Percentiles rank a stretch among this genome's conserved stretches.
Conservation (phyloP, 2,329 filamentous ascomycete genomes). For the Calonectria crousiana region DNA sequence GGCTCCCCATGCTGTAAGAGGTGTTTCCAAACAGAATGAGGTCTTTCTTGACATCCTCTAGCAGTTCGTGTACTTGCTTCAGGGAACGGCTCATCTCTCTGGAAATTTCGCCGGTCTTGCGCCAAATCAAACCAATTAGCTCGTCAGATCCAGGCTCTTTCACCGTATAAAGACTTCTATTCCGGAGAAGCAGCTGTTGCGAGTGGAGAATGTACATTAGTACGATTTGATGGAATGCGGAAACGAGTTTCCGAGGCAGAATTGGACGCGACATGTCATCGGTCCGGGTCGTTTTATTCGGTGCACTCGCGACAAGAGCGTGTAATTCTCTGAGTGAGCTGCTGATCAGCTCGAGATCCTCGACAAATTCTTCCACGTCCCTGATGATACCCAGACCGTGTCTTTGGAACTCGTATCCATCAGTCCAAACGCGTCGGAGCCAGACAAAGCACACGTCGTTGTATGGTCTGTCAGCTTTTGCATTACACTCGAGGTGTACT, state of each 20-base stretch:
- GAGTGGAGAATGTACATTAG: neutral
- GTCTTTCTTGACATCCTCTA: conserved; percentile 1
- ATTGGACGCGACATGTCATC: neutral
- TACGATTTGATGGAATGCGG: conserved; percentile 3
- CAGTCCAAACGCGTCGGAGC: neutral
- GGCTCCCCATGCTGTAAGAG: neutral
- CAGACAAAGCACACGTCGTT: neutral
- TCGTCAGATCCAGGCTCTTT: neutral
- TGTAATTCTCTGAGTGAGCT: neutral
- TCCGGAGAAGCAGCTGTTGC: neutral
- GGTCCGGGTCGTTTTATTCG: neutral
- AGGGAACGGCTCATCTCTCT: neutral
- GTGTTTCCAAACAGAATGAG: neutral
- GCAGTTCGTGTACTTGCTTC: neutral
- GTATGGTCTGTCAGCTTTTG: neutral
- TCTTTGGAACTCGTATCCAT: neutral
- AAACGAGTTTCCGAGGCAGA: neutral
- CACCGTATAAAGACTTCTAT: neutral
- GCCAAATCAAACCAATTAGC: neutral
- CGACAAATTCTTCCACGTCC: neutral
- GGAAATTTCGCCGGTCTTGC: neutral
- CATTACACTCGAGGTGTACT: neutral
- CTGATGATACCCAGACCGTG: neutral
- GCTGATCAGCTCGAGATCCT: neutral
- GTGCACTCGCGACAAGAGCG: neutral